Evolutionary conservation across 441 rosid species (phyloP).

Genomic region (Daphne laureola): DNA sequence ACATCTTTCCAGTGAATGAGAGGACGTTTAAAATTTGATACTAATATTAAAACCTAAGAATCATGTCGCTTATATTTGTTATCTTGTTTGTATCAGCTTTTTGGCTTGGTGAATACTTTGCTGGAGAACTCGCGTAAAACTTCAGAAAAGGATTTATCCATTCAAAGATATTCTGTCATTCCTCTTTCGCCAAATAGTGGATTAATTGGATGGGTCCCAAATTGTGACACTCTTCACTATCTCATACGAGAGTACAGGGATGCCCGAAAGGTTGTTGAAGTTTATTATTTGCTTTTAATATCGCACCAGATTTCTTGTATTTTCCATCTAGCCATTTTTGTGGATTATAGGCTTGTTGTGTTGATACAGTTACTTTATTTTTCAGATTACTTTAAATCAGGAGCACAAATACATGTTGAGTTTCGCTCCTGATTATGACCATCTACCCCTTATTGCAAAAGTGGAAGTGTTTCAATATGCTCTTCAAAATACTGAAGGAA

Average conservation of each 20-base stretch:
- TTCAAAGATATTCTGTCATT: conserved; percentile 86
- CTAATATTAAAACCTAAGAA: no score
- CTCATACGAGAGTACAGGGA: conserved; percentile 96
- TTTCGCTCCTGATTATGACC: conserved; percentile 94
- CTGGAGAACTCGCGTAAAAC: conserved; percentile 91
- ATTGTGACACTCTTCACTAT: conserved; percentile 93
- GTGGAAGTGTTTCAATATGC: conserved; percentile 95
- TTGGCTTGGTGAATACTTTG: conserved; percentile 94
- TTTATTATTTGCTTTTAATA: conserved; percentile 12
- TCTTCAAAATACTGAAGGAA: conserved; percentile 87
- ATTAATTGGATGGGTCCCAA: conserved; percentile 95
- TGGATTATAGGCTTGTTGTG: background rate
- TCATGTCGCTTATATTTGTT: no score
- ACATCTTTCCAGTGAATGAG: no score
- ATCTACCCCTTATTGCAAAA: conserved; percentile 90
- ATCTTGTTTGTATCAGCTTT: conserved; percentile 52
- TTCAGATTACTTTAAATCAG: conserved; percentile 84
- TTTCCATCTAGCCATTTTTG: background rate
- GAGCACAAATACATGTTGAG: conserved; percentile 91
- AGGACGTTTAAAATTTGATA: no score
- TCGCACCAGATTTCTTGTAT: conserved; percentile 6
- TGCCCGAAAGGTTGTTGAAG: conserved; percentile 70
- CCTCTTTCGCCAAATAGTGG: conserved; percentile 98
- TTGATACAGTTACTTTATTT: conserved; percentile 23
- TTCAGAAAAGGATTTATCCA: conserved; percentile 85